These are phyloP conservation scores for Claviceps sorghi DNA, from an alignment of 2,329 filamentous ascomycete species.

Conservation along the genomic window DNA sequence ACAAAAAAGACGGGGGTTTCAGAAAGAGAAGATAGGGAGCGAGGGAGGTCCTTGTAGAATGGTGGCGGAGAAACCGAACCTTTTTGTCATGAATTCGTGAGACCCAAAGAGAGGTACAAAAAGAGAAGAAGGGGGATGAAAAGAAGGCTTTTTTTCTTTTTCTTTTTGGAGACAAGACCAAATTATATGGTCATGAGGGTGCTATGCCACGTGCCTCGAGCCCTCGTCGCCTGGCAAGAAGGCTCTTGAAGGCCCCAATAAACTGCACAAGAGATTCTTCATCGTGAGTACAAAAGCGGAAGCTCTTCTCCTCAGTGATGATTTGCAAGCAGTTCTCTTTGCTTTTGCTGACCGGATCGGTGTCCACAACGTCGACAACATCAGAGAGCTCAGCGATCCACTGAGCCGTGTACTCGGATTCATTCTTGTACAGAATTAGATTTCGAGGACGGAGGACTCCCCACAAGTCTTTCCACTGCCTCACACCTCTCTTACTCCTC, in stretches of 20 bases:
- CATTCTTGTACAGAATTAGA: constrained; percentile 84
- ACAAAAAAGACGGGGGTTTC: not conserved
- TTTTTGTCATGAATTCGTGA: not conserved
- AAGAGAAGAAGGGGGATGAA: not conserved
- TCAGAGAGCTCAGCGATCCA: constrained; percentile 65
- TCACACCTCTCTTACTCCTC: constrained; percentile 66
- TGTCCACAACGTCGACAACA: constrained; percentile 83
- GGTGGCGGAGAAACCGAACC: not conserved
- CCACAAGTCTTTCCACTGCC: constrained; percentile 93
- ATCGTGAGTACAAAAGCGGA: constrained; percentile 59
- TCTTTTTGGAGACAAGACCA: not conserved
- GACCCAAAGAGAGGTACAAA: not conserved
- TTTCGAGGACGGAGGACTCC: constrained; percentile 75
- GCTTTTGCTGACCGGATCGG: constrained; percentile 71
- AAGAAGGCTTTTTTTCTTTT: not conserved
- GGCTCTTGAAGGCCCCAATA: constrained; percentile 81
- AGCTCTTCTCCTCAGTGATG: constrained; percentile 82
- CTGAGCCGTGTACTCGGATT: constrained; percentile 74
- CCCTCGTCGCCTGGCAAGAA: constrained; percentile 57
- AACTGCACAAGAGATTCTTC: constrained; percentile 75
- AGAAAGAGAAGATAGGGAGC: not conserved
- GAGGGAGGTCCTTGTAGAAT: not conserved
- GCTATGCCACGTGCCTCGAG: constrained; percentile 35
- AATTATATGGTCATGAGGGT: constrained; percentile 8
- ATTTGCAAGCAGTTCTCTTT: constrained; percentile 83